Base-by-base conservation (phyloP, 768 basidiomycete species). In the Lanmaoa rubissima region DNA sequence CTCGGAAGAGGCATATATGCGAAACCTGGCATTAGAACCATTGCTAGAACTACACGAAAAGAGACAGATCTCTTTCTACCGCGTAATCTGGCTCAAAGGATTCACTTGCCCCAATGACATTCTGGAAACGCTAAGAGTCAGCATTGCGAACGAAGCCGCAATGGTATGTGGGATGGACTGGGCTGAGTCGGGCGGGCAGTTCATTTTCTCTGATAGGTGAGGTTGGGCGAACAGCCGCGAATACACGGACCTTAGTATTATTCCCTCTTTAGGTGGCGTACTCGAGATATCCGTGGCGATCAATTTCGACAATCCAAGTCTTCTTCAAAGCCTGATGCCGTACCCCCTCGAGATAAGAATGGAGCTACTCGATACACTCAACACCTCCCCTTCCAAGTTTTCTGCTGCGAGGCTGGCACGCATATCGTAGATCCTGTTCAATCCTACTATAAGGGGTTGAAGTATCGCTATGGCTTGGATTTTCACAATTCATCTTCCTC, bases 141-240 rank as follows among this genome's bases (percentile, higher is more conserved):
- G 90, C 69, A 80, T 89, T 62, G 82, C 82, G 34, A 99, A 98
- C 68, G 85, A 94, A 62, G 97, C 97, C 3, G 92, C 94, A 0
- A 93, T 99, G 92, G 94, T 98, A 2, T 98, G 97, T 68, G 96
- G 95, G n/a, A 98, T 98, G 96, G 97, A 99, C 68, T 99, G 97
- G 97, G 96, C 94, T 12, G 95, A 99, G 73, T 90, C 94, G 66
- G 92, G 94, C 61, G 94, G 94, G 0, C 90, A 93, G 74, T 99
- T 98, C 78, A 94, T 98, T 62, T 98, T 97, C 75, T 98, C 95
- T 17, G 96, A 98, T 73, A 81, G 96, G 94, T 92, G 61, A 48
- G 86, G 12, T 16, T 71, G 0, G 34, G 26, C 21, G 36, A 5
- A 32, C 14, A 5, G 2, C 8, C 16, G 31, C 12, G 6, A 26